Conservation (phyloP, 441 rosid species). For the Pelargonium cotyledonis region DNA sequence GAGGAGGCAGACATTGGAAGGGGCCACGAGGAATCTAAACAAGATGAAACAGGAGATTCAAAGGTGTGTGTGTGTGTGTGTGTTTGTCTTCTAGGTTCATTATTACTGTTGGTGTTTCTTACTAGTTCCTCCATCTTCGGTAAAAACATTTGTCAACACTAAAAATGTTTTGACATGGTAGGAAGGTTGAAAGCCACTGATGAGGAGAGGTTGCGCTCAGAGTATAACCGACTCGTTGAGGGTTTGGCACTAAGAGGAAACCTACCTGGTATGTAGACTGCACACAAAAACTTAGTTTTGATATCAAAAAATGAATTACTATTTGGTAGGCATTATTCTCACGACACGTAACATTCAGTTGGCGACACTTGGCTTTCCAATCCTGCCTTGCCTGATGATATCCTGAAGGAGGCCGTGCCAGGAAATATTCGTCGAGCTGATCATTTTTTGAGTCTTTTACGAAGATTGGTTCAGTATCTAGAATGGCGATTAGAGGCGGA, state of each 20-base stretch:
- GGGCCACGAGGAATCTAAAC: constrained; percentile 78
- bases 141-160: constrained; percentile 1
- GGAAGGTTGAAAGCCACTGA: constrained; percentile 99
- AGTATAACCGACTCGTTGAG: constrained; percentile 81
- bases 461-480: constrained; percentile 80
- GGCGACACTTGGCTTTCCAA: constrained; percentile 87
- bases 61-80: constrained; percentile 55
- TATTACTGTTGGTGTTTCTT: constrained; percentile 11
- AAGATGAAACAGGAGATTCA: constrained; percentile 72
- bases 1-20: constrained; percentile 86
- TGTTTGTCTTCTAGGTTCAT: constrained; percentile 12
- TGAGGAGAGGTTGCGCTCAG: constrained; percentile 81
- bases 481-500: constrained; percentile 69
- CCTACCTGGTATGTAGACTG: constrained; percentile 50
- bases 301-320: background rate
- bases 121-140: too few species aligned
- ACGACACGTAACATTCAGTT: constrained; percentile 32
- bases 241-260: constrained; percentile 87
- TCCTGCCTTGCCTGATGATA: constrained; percentile 96
- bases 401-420: constrained; percentile 89
- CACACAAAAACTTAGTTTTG: constrained; percentile 8
- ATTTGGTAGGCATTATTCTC: constrained; percentile 13
- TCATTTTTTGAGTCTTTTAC: constrained; percentile 82
- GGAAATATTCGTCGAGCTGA: constrained; percentile 95
- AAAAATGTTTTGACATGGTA: constrained; percentile 55